Conservation (phyloP, 495 filamentous ascomycete species). For the Penicillium odoratum region DNA sequence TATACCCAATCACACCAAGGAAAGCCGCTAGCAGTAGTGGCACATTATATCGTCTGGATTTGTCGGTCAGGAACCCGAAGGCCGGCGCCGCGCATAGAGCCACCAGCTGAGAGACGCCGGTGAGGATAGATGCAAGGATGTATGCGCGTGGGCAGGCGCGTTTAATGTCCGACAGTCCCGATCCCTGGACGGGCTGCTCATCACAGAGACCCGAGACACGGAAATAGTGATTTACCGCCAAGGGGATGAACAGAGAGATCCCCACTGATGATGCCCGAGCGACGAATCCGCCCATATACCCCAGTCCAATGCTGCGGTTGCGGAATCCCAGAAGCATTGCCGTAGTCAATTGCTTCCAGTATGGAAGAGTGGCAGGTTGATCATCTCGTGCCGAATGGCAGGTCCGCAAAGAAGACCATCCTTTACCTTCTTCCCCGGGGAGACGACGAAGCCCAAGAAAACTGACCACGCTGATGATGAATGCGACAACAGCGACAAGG, state of each 20-base stretch:
- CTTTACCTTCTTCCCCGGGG: conserved; percentile 75
- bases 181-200: conserved; percentile 53
- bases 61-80: conserved; percentile 78
- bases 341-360: conserved; percentile 52
- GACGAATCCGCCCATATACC: conserved; percentile 92
- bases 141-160: conserved; percentile 81
- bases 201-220: conserved; percentile 76
- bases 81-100: conserved; percentile 81
- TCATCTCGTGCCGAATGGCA: not conserved
- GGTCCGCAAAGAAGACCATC: conserved; percentile 52
- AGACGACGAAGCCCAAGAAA: conserved; percentile 79
- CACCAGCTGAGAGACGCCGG: conserved; percentile 82
- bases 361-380: conserved; percentile 22
- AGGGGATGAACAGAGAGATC: conserved; percentile 89
- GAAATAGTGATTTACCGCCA: conserved; percentile 89
- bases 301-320: conserved; percentile 75
- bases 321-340: conserved; percentile 71
- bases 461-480: conserved; percentile 70
- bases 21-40: conserved; percentile 71
- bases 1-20: conserved; percentile 74
- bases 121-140: conserved; percentile 76
- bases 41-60: conserved; percentile 60
- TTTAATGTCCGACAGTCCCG: conserved; percentile 63
- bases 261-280: conserved; percentile 94
- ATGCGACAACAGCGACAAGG: conserved; percentile 69